These are phyloP conservation scores for Leptodermis oblonga DNA, from an alignment of 257 asterid species.

Conservation along the genomic window DNA sequence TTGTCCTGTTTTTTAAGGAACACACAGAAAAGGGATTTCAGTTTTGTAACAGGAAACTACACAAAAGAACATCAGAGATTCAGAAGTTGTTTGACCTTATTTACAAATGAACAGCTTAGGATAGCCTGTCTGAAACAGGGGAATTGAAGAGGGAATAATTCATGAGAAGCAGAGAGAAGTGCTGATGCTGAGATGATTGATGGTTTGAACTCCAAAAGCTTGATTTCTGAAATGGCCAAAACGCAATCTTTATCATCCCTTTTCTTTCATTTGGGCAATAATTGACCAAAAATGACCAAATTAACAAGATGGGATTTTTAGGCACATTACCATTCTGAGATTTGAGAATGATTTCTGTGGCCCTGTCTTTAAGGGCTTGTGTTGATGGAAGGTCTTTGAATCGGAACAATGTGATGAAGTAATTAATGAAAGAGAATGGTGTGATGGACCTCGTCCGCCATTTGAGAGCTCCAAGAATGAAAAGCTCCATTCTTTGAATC, in stretches of 20 bases:
- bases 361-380: conserved; percentile 47
- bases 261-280: no score
- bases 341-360: conserved; percentile 41
- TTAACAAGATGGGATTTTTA: background rate
- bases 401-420: conserved; percentile 42
- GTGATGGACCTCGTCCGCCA: conserved; percentile 76
- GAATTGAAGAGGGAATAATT: conserved; percentile 51
- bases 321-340: conserved; percentile 54
- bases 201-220: conserved; percentile 55
- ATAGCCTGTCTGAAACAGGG: conserved; percentile 34
- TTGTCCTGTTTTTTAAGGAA: conserved; percentile 32
- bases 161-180: conserved; percentile 44
- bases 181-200: conserved; percentile 63
- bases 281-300: background rate
- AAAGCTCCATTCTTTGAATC: conserved; percentile 55
- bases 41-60: no score
- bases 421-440: conserved; percentile 48
- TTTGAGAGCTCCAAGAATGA: conserved; percentile 58
- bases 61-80: background rate
- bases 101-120: conserved; percentile 39
- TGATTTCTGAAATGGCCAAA: conserved; percentile 35
- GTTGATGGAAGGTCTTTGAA: conserved; percentile 29
- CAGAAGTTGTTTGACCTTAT: no score
- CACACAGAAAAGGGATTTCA: background rate
- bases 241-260: no score